A percentile compares a stretch with the other conserved stretches of the same genome.
These are phyloP conservation scores for Aspergillus homomorphus DNA, from an alignment of 495 filamentous ascomycete genomes.

Conservation along the genomic window DNA sequence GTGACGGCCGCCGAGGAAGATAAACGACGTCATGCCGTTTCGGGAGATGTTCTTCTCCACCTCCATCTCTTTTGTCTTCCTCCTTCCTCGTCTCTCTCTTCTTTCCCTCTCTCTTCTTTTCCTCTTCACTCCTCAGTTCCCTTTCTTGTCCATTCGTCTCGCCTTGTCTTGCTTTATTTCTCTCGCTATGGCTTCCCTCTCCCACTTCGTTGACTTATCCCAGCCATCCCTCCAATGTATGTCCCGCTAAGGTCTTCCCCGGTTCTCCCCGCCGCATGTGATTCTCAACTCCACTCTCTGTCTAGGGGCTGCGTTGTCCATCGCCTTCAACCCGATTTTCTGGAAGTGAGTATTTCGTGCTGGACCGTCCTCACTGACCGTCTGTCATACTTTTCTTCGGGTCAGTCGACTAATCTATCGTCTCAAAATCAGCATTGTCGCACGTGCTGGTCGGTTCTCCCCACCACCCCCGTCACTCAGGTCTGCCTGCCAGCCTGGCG, in stretches of 20 bases:
- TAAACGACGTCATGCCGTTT: constrained; percentile 19
- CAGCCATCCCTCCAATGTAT: constrained; percentile 44
- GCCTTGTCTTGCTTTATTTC: background rate
- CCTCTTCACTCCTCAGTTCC: constrained; percentile 9
- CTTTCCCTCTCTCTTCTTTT: constrained; percentile 4
- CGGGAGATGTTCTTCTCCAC: constrained; percentile 6
- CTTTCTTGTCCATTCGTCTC: constrained; percentile 6
- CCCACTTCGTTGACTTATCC: constrained; percentile 45
- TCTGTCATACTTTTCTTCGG: background rate
- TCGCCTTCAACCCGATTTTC: constrained; percentile 56
- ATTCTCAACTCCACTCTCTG: constrained; percentile 25
- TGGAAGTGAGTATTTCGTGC: constrained; percentile 48
- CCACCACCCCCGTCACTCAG: constrained; percentile 2
- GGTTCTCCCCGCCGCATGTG: constrained; percentile 30
- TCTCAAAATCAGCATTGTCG: constrained; percentile 36
- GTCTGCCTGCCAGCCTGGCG: background rate
- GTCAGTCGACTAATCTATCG: constrained; percentile 17
- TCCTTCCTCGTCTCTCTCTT: constrained; percentile 13
- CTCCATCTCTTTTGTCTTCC: constrained; percentile 2
- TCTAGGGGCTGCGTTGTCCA: constrained; percentile 46
- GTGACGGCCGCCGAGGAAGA: background rate
- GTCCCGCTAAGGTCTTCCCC: constrained; percentile 7
- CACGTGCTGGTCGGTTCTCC: constrained; percentile 41
- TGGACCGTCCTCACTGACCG: background rate
- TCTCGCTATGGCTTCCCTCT: constrained; percentile 35